Conservation (phyloP, 805 yeast genomes). For the Candida incommunis region DNA sequence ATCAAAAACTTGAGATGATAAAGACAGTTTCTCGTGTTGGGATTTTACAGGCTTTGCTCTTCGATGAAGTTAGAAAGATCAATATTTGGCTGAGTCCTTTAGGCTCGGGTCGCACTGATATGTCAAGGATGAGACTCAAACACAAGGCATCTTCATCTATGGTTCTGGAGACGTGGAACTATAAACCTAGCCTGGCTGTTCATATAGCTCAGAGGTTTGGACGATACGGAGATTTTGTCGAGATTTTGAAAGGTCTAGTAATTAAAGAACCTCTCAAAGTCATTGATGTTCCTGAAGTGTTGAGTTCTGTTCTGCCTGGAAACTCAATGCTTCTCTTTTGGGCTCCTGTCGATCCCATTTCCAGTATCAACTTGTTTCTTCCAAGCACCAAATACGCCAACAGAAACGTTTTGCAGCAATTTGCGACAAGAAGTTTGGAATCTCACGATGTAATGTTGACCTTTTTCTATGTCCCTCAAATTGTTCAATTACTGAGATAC, state of each 20-base stretch:
- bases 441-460: constrained; percentile 75
- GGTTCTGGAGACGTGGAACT: constrained; percentile 42
- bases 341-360: constrained; percentile 68
- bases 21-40: constrained; percentile 9
- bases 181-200: constrained; percentile 63
- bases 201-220: constrained; percentile 50
- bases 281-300: constrained; percentile 40
- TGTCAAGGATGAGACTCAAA: too few relatives aligned
- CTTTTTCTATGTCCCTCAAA: constrained; percentile 95
- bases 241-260: constrained; percentile 33
- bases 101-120: constrained; percentile 8
- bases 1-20: constrained; percentile 19
- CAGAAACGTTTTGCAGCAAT: constrained; percentile 63
- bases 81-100: constrained; percentile 67
- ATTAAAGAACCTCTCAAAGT: constrained; percentile 45
- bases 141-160: constrained; percentile 15
- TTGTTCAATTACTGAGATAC: constrained; percentile 83
- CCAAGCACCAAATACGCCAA: constrained; percentile 45
- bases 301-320: constrained; percentile 31
- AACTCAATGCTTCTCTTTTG: constrained; percentile 34
- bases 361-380: constrained; percentile 68
- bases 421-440: constrained; percentile 80
- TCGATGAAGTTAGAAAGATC: constrained; percentile 59
- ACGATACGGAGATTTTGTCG: constrained; percentile 20
- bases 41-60: constrained; percentile 48